Evolutionary conservation across 257 asterid genomes (phyloP).

Genomic region (Ehretia macrophylla): DNA sequence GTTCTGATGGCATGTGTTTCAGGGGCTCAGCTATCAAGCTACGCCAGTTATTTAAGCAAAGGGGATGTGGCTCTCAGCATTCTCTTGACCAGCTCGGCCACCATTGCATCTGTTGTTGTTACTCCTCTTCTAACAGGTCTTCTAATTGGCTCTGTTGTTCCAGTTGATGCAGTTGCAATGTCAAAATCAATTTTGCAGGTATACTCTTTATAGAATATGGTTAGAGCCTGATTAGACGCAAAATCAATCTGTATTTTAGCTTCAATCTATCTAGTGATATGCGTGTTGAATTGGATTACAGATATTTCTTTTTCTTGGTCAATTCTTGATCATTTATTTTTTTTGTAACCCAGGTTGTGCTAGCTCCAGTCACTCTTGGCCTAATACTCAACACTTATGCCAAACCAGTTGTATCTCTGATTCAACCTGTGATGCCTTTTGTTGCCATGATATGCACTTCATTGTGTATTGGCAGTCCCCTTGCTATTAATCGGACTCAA

Average conservation of each 20-base stretch:
- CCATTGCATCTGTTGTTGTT: slow-evolving; percentile 78
- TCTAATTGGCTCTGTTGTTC: slow-evolving; percentile 94
- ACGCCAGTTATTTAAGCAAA: slow-evolving; percentile 93
- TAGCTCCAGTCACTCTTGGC: slow-evolving; percentile 81
- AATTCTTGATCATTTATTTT: no score
- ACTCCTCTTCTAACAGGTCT: slow-evolving; percentile 91
- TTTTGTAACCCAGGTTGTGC: slow-evolving; percentile 84
- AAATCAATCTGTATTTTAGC: no score
- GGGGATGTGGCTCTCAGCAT: slow-evolving; percentile 95
- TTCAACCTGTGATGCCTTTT: slow-evolving; percentile 93
- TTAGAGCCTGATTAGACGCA: no score
- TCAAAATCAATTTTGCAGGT: slow-evolving; percentile 97
- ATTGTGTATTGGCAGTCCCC: slow-evolving; percentile 96
- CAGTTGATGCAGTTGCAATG: slow-evolving; percentile 94
- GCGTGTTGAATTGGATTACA: no score
- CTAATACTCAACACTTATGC: slow-evolving; percentile 78
- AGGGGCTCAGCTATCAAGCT: slow-evolving; percentile 96
- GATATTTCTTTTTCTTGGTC: no score
- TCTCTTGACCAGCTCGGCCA: slow-evolving; percentile 83
- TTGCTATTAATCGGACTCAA: slow-evolving; percentile 77
- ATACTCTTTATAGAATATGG: slow-evolving; percentile 14
- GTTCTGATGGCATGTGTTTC: slow-evolving; percentile 88
- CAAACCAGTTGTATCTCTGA: slow-evolving; percentile 71
- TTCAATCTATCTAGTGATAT: no score
- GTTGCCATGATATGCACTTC: slow-evolving; percentile 95